These are phyloP conservation scores for Teunomyces barrocoloradensis DNA, from an alignment of 805 yeast genomes.

Conservation along the genomic window DNA sequence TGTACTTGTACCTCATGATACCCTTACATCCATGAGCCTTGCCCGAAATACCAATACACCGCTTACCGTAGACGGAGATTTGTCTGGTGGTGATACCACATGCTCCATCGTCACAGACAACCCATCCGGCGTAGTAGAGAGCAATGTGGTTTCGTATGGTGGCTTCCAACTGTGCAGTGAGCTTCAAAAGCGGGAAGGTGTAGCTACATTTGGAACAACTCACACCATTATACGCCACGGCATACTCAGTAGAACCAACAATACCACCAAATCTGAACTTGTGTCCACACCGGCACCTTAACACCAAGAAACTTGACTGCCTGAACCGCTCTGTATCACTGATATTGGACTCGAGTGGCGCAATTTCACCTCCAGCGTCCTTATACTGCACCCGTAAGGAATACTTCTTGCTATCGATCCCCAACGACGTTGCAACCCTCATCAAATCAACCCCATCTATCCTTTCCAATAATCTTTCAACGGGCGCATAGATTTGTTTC, in stretches of 20 bases:
- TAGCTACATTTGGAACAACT: conserved; percentile 62
- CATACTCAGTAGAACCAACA: conserved; percentile 57
- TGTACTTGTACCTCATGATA: conserved; percentile 70
- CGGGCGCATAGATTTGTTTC: conserved; percentile 87
- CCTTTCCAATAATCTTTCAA: conserved; percentile 79
- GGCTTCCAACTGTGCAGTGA: conserved; percentile 74
- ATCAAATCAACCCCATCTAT: conserved; percentile 84
- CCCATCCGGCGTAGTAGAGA: conserved; percentile 81
- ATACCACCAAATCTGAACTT: conserved; percentile 74
- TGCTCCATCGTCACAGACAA: conserved; percentile 78
- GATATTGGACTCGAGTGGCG: conserved; percentile 78
- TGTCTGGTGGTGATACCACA: conserved; percentile 82
- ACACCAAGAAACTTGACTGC: conserved; percentile 50
- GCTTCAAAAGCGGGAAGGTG: conserved; percentile 47
- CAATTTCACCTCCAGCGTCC: conserved; percentile 43
- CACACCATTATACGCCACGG: conserved; percentile 66
- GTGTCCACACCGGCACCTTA: conserved; percentile 63
- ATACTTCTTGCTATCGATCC: conserved; percentile 69
- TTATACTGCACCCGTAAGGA: conserved; percentile 41
- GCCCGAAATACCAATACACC: conserved; percentile 71
- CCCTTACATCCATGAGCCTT: conserved; percentile 71
- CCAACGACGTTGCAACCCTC: conserved; percentile 72
- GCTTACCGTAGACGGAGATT: conserved; percentile 82
- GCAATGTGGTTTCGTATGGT: conserved; percentile 68
- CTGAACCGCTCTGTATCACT: conserved; percentile 81